These are phyloP conservation scores for Kwoniella shandongensis DNA, from an alignment of 768 basidiomycete genomes.

Conservation along the genomic window DNA sequence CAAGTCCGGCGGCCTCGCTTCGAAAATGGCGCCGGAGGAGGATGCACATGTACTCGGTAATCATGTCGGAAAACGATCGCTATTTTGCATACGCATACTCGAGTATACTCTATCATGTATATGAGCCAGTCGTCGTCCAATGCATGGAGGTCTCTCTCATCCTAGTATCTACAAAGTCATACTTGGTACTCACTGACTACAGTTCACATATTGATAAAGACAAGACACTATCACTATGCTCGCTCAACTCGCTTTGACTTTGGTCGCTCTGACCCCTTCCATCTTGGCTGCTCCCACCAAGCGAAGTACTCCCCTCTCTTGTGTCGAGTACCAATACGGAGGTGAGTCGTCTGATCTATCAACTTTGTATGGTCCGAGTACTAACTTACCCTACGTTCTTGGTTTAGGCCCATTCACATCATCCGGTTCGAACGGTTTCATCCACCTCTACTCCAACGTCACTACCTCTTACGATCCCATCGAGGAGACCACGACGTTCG, in stretches of 20 bases:
- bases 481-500: constrained; percentile 15
- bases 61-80: too few species aligned
- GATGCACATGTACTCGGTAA: too few species aligned
- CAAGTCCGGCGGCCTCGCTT: too few species aligned
- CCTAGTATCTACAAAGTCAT: too few species aligned
- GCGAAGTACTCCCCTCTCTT: constrained; percentile 6
- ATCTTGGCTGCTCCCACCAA: constrained; percentile 14
- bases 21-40: too few species aligned
- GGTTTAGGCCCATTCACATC: constrained; percentile 15
- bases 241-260: not conserved
- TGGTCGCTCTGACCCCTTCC: constrained; percentile 2
- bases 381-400: not conserved
- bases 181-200: too few species aligned
- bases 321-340: constrained; percentile 26
- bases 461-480: constrained; percentile 13
- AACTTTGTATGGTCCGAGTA: not conserved
- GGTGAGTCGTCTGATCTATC: constrained; percentile 2
- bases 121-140: too few species aligned
- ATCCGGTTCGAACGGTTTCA: constrained; percentile 11
- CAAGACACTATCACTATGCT: constrained; percentile 17
- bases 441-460: constrained; percentile 27
- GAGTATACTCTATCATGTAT: too few species aligned
- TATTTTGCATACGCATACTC: too few species aligned
- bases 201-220: too few species aligned
- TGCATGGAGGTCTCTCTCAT: too few species aligned